phyloP scores from a whole-genome alignment of 768 basidiomycete genomes.

The Termitomyces sp. region DNA sequence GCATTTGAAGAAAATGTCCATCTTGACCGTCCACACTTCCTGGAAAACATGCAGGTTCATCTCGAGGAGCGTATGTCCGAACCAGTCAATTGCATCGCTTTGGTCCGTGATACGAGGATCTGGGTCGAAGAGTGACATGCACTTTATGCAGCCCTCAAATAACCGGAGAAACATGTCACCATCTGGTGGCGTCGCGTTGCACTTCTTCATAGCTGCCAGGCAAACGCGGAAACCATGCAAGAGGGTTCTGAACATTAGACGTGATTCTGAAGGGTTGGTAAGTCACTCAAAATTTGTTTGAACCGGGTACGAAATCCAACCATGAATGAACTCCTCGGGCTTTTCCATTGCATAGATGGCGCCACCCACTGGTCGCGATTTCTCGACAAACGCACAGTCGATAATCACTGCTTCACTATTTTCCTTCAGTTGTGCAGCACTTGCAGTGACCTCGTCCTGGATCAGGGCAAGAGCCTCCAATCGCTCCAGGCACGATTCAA shows the following conservation, averaged over 20 bases:
- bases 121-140: constrained; percentile 78
- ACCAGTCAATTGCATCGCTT: constrained; percentile 81
- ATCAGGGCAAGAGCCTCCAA: constrained; percentile 74
- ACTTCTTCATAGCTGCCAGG: constrained; percentile 70
- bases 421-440: constrained; percentile 44
- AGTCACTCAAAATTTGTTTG: background rate
- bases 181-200: constrained; percentile 73
- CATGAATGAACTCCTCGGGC: constrained; percentile 75
- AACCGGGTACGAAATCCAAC: constrained; percentile 32
- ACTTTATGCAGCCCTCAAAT: constrained; percentile 79
- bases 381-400: constrained; percentile 73
- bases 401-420: constrained; percentile 30
- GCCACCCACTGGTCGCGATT: constrained; percentile 74
- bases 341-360: constrained; percentile 76
- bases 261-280: constrained; percentile 55
- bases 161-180: constrained; percentile 83
- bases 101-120: constrained; percentile 55
- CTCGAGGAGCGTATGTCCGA: constrained; percentile 71
- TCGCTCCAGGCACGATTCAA: constrained; percentile 81
- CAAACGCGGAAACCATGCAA: constrained; percentile 84
- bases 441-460: constrained; percentile 45
- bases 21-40: constrained; percentile 92
- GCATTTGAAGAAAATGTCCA: constrained; percentile 84
- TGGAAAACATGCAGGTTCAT: constrained; percentile 91
- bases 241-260: constrained; percentile 81